Evolutionary conservation across 2,329 filamentous ascomycete species (phyloP), one percentile per base, ranked within the genome.

Genomic region (Trichoderma hamatum): DNA sequence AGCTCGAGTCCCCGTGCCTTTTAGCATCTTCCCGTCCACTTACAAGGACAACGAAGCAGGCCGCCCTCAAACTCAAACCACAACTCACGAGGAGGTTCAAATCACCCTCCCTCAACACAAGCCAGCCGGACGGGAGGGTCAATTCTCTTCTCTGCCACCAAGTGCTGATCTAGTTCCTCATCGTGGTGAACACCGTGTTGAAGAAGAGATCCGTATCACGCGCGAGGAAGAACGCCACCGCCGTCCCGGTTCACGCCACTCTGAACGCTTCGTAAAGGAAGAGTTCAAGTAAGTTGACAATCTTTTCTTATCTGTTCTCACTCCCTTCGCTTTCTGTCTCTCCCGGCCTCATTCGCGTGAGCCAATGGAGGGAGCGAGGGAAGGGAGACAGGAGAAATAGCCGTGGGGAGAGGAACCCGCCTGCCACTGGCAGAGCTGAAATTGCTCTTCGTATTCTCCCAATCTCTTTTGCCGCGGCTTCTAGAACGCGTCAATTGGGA

Each of bases 1-100:
- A 92, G 94, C 94, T 86, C 92, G 94, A 85, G 92, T 97, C 85
- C 93, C 95, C 88, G 96, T 98, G 85, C 95, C 95, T 86, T 97
- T 97, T 90, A 97, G 94, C 92, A 92, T 97, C 92, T 97, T 98
- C 90, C 95, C 95, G 87, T 97, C 94, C 84, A 93, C 94, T 85
- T 98, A 97, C 89, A 89, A 92, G 82, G 86, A 86, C 81, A 81
- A 80, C 78, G 81, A 80, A 73, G 76, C 82, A 74, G 76, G 81
- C 74, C 86, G 84, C 79, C 83, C 77, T 73, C 63, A 66, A 46
- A 84, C 78, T 81, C 79, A 84, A 84, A 76, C 82, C 79, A 84
- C 87, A 26, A 90, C 89, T 80, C 89, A 94, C 89, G 90, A 95
- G 90, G 93, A 97, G 89, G 89, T 92, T 86, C 90, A 95, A 85